phyloP scores from a whole-genome alignment of 495 filamentous ascomycete species.

The Penicillium cataractarum region DNA sequence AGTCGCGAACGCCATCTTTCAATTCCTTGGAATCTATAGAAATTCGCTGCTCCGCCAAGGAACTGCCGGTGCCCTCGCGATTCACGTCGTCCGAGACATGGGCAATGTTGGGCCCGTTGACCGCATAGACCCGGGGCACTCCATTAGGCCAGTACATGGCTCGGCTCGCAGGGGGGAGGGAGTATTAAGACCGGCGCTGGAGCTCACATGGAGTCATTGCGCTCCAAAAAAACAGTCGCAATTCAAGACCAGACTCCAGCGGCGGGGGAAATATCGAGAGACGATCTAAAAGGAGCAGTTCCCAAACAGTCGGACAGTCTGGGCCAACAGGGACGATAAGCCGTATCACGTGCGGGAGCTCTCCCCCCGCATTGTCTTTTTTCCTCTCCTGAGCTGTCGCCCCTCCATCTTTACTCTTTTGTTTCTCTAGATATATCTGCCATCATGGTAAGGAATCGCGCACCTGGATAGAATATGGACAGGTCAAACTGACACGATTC shows the following conservation, averaged over 20 bases:
- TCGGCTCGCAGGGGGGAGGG: slow-evolving; percentile 31
- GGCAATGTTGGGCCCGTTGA: slow-evolving; percentile 57
- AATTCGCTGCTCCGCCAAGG: background rate
- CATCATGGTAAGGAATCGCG: slow-evolving; percentile 23
- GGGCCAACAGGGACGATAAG: slow-evolving; percentile 33
- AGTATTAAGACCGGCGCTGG: slow-evolving; percentile 28
- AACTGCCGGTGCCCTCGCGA: slow-evolving; percentile 13
- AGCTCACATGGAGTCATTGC: slow-evolving; percentile 51
- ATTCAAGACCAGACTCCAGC: slow-evolving; percentile 4
- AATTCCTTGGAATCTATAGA: slow-evolving; percentile 12
- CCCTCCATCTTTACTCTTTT: slow-evolving; percentile 9
- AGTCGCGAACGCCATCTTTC: slow-evolving; percentile 11
- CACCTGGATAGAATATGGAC: background rate
- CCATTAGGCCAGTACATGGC: slow-evolving; percentile 98
- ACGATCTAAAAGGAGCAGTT: background rate
- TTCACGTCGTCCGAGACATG: slow-evolving; percentile 44
- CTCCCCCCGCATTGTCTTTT: slow-evolving; percentile 32
- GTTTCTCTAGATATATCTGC: slow-evolving; percentile 4
- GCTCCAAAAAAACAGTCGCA: slow-evolving; percentile 9
- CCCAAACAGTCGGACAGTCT: slow-evolving; percentile 14
- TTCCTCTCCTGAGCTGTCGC: slow-evolving; percentile 16
- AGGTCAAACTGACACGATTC: slow-evolving; percentile 11
- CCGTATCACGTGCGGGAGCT: slow-evolving; percentile 34
- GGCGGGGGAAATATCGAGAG: slow-evolving; percentile 5
- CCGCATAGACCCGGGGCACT: slow-evolving; percentile 85